Conservation (phyloP, 164 flowering plant species). For the Sedum album region DNA sequence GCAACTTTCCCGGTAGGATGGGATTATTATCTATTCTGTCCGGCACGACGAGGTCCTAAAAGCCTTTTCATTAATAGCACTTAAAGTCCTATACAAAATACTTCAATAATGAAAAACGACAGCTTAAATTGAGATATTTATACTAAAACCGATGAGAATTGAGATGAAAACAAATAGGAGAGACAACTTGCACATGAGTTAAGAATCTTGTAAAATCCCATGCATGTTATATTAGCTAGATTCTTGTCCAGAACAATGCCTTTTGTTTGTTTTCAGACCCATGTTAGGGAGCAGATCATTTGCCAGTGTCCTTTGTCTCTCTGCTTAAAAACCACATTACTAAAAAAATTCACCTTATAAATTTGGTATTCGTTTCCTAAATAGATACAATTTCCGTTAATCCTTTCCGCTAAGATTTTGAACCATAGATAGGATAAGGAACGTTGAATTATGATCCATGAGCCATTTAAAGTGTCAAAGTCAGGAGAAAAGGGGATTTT, state of each 20-base stretch:
- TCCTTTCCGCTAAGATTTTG: background rate
- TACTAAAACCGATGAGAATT: background rate
- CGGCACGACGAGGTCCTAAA: background rate
- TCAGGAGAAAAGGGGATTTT: background rate
- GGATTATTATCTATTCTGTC: background rate
- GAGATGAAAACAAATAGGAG: background rate
- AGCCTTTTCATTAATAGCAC: background rate
- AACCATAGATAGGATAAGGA: background rate
- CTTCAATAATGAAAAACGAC: slow-evolving; percentile 10
- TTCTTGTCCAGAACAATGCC: background rate
- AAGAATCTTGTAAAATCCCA: background rate
- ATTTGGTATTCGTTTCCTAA: background rate
- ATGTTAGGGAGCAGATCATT: slow-evolving; percentile 18
- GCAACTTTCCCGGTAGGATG: background rate
- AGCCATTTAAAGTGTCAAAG: background rate
- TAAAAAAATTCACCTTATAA: background rate
- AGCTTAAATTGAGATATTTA: slow-evolving; percentile 15
- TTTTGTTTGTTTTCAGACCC: slow-evolving; percentile 9
- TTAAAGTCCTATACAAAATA: background rate
- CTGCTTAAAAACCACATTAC: background rate
- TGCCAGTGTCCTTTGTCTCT: slow-evolving; percentile 4
- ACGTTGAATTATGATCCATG: background rate
- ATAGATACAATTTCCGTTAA: background rate
- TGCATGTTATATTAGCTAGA: background rate
- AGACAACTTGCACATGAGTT: slow-evolving; percentile 4